A percentile compares a stretch with the other conserved stretches of the same genome.
These are phyloP conservation scores for Boletus coccyginus DNA, from an alignment of 768 basidiomycete genomes.

Conservation along the genomic window DNA sequence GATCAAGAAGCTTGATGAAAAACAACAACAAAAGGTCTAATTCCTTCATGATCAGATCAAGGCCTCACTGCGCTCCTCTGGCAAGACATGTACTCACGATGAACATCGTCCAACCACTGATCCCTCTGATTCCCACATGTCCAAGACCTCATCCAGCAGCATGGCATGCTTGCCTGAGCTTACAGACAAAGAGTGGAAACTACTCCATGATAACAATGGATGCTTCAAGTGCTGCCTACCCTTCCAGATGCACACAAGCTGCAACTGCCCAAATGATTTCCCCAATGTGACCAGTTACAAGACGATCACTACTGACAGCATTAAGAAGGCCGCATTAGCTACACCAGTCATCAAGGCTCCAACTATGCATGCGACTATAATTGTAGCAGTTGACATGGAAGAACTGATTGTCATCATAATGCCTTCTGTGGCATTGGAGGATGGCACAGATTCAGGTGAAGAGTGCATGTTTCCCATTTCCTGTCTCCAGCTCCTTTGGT, in stretches of 20 bases:
- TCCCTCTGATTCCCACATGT: neutral
- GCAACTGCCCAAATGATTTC: constrained; percentile 20
- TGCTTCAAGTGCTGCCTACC: constrained; percentile 27
- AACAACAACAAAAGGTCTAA: neutral
- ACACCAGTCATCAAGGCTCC: no score
- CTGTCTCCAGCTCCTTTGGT: constrained; percentile 9
- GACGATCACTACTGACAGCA: neutral
- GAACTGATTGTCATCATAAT: neutral
- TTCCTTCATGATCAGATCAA: neutral
- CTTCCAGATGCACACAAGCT: neutral
- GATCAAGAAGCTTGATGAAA: neutral
- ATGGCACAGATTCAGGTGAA: neutral
- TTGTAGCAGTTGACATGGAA: neutral
- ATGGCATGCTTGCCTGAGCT: constrained; percentile 1
- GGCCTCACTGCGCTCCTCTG: neutral
- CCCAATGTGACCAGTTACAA: constrained; percentile 16
- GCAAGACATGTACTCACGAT: neutral
- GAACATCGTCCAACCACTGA: neutral
- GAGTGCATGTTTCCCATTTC: constrained; percentile 8
- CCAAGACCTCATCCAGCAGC: no score
- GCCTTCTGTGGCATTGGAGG: neutral
- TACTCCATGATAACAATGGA: constrained; percentile 14
- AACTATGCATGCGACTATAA: neutral
- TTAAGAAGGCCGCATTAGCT: no score
- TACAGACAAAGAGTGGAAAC: constrained; percentile 1